A percentile compares a stretch with the other conserved stretches of the same genome.
Conservation (phyloP, 306 rosid species). For the Datisca glomerata region DNA sequence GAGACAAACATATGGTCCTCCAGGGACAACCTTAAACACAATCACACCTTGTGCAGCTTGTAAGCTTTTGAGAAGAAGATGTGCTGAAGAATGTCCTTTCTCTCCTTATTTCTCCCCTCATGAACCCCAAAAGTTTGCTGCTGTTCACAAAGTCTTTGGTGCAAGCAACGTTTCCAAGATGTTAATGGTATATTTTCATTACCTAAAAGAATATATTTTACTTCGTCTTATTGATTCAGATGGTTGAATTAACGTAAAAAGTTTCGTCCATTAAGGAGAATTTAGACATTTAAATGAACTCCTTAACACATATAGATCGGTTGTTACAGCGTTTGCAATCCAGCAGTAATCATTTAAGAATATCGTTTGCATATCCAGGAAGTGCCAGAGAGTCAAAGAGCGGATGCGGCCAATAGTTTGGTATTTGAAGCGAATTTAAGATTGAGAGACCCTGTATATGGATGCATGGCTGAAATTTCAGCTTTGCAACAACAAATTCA, state of each 20-base stretch:
- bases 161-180: constrained; percentile 95
- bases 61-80: constrained; percentile 81
- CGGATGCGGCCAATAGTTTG: constrained; percentile 76
- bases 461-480: constrained; percentile 79
- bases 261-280: no score
- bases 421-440: constrained; percentile 78
- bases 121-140: constrained; percentile 77
- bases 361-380: constrained; percentile 29
- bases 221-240: no score
- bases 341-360: no score
- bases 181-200: constrained; percentile 36
- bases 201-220: no score
- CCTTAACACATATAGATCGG: no score
- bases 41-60: constrained; percentile 92
- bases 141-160: constrained; percentile 82
- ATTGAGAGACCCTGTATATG: constrained; percentile 74
- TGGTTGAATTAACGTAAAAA: no score
- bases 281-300: no score
- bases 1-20: constrained; percentile 32
- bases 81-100: constrained; percentile 88
- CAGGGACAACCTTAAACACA: constrained; percentile 51
- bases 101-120: constrained; percentile 84
- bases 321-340: no score
- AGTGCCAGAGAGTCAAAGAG: constrained; percentile 65
- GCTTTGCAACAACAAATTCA: constrained; percentile 68